Conservation (phyloP, 345 rosid species). For the Brassica carinata region DNA sequence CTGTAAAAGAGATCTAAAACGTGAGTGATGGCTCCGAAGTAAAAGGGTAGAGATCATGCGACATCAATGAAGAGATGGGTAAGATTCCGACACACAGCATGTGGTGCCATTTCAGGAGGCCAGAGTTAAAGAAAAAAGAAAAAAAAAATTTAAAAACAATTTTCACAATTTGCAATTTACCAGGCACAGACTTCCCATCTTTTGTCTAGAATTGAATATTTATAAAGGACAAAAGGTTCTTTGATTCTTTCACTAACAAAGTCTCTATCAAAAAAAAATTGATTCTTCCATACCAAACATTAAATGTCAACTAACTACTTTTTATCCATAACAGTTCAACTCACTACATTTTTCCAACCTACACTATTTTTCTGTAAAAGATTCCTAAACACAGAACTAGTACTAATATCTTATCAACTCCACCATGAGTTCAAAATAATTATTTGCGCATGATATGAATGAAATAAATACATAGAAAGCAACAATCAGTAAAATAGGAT, state of each 20-base stretch:
- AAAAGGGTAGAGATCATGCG: constrained; percentile 33
- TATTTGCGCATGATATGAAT: not conserved
- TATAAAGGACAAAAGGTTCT: constrained; percentile 24
- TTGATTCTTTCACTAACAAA: constrained; percentile 28
- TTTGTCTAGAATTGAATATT: constrained; percentile 3
- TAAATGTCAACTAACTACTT: not conserved
- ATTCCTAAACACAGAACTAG: not conserved
- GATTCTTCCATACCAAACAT: constrained; percentile 17
- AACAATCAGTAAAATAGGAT: not conserved
- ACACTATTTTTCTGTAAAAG: not conserved
- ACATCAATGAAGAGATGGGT: constrained; percentile 32
- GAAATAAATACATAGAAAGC: not conserved
- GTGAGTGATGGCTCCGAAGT: constrained; percentile 22
- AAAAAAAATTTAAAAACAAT: not conserved
- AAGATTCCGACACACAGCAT: constrained; percentile 39
- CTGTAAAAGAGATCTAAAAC: constrained; percentile 17
- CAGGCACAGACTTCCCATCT: constrained; percentile 10
- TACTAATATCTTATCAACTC: not conserved
- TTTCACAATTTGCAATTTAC: constrained; percentile 5
- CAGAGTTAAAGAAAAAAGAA: not conserved
- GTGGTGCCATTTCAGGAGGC: constrained; percentile 44
- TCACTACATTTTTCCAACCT: not conserved
- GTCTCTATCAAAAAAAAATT: not conserved
- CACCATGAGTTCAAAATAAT: not conserved
- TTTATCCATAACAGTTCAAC: constrained; percentile 20